Evolutionary conservation across 1,284 basidiomycete genomes (phyloP).

Genomic region (Paramarasmius palmivorus): DNA sequence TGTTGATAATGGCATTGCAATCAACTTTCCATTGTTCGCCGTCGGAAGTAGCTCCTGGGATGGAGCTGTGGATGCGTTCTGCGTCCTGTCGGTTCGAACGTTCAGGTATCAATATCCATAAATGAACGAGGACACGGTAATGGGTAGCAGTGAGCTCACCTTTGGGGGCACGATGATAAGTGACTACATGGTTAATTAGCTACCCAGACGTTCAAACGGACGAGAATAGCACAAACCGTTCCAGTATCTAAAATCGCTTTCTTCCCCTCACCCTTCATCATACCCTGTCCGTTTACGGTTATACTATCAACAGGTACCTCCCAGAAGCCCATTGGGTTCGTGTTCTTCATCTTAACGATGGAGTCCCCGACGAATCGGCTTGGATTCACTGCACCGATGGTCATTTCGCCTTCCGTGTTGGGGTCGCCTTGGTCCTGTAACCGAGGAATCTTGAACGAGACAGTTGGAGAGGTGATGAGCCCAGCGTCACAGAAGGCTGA

Average conservation of each 20-base stretch:
- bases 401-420: conserved; percentile 55
- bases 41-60: conserved; percentile 59
- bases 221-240: conserved; percentile 40
- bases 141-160: conserved; percentile 18
- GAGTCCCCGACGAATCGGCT: conserved; percentile 55
- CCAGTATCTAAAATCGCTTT: conserved; percentile 75
- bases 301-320: conserved; percentile 59
- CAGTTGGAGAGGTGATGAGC: conserved; percentile 62
- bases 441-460: conserved; percentile 77
- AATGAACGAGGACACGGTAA: conserved; percentile 28
- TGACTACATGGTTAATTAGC: conserved; percentile 31
- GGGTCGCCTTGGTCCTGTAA: conserved; percentile 44
- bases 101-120: too few species aligned
- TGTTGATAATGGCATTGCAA: conserved; percentile 61
- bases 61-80: conserved; percentile 46
- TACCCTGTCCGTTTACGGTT: conserved; percentile 49
- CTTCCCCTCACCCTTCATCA: conserved; percentile 41
- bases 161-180: conserved; percentile 52
- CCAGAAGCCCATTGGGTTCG: conserved; percentile 69
- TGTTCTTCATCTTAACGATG: conserved; percentile 55
- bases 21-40: conserved; percentile 64
- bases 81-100: too few species aligned
- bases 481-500: conserved; percentile 61
- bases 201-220: background rate
- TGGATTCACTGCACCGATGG: conserved; percentile 74